A percentile compares a stretch with the other conserved stretches of the same genome.
Evolutionary conservation across 2,329 filamentous ascomycete genomes (phyloP).

Genomic region (Coccinonectria pachysandricola): DNA sequence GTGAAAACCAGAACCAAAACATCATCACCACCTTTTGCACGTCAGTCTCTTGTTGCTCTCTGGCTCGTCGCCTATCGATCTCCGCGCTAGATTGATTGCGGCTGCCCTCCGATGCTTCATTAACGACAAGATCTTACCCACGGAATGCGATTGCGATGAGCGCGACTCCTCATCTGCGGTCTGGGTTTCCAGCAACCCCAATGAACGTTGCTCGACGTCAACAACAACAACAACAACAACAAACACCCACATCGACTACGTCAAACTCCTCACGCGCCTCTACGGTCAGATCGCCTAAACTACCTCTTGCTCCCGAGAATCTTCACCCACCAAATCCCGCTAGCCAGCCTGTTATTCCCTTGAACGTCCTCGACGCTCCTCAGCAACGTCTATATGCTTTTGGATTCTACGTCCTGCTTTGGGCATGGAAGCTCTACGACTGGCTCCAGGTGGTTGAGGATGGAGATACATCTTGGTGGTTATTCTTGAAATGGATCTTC

Average conservation of each 20-base stretch:
- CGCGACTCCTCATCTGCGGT: slow-evolving; percentile 71
- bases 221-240: slow-evolving; percentile 20
- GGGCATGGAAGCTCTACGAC: slow-evolving; percentile 81
- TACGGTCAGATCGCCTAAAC: slow-evolving; percentile 20
- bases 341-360: slow-evolving; percentile 62
- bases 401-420: slow-evolving; percentile 64
- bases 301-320: slow-evolving; percentile 40
- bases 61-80: too few species aligned
- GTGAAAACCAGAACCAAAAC: slow-evolving; percentile 11
- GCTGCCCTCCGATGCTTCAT: slow-evolving; percentile 9
- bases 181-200: slow-evolving; percentile 71
- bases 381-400: slow-evolving; percentile 82
- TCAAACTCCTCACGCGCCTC: slow-evolving; percentile 23
- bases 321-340: slow-evolving; percentile 15
- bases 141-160: slow-evolving; percentile 74
- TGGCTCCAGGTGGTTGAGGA: slow-evolving; percentile 69
- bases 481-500: slow-evolving; percentile 87
- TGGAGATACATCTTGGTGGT: slow-evolving; percentile 75
- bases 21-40: slow-evolving; percentile 3
- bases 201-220: slow-evolving; percentile 31
- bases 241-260: slow-evolving; percentile 22
- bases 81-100: slow-evolving; percentile 5
- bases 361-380: slow-evolving; percentile 75
- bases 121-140: slow-evolving; percentile 14
- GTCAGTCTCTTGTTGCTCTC: too few species aligned